A percentile compares a stretch with the other conserved stretches of the same genome.
These are phyloP conservation scores for Suhomyces emberorum DNA, from an alignment of 805 yeast genomes.

Conservation along the genomic window DNA sequence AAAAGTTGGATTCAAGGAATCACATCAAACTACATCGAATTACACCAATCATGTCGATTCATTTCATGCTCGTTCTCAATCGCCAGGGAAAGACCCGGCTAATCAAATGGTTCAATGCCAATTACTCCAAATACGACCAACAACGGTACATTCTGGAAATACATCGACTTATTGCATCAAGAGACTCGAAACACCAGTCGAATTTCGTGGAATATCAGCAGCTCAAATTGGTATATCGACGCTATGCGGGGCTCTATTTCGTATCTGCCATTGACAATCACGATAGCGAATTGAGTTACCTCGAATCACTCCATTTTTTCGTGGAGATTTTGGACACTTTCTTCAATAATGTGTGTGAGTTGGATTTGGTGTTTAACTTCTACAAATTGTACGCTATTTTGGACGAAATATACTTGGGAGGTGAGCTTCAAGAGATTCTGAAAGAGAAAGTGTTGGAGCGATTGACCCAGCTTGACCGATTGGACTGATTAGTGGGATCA, in stretches of 20 bases:
- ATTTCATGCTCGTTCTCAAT: slow-evolving; percentile 78
- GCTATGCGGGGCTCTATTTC: slow-evolving; percentile 91
- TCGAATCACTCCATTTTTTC: slow-evolving; percentile 81
- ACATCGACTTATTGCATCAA: slow-evolving; percentile 72
- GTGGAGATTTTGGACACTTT: slow-evolving; percentile 85
- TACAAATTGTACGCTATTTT: slow-evolving; percentile 76
- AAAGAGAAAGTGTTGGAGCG: slow-evolving; percentile 64
- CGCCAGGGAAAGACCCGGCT: slow-evolving; percentile 91
- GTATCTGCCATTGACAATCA: slow-evolving; percentile 74
- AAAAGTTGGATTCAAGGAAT: not conserved
- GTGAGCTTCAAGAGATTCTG: slow-evolving; percentile 86
- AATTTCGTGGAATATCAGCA: slow-evolving; percentile 66
- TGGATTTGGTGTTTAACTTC: slow-evolving; percentile 90
- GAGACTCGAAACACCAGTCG: slow-evolving; percentile 82
- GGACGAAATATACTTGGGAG: slow-evolving; percentile 87
- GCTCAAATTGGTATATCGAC: slow-evolving; percentile 71
- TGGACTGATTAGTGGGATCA: too few relatives aligned
- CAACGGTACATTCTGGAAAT: slow-evolving; percentile 53
- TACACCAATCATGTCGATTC: slow-evolving; percentile 72
- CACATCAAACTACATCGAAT: not conserved
- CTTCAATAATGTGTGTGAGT: slow-evolving; percentile 88
- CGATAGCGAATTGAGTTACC: slow-evolving; percentile 78
- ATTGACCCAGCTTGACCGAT: slow-evolving; percentile 58
- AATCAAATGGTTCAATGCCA: slow-evolving; percentile 65
- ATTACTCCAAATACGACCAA: slow-evolving; percentile 28